Base-by-base conservation (phyloP, 2,329 filamentous ascomycete genomes). In the Falciphora oryzae region DNA sequence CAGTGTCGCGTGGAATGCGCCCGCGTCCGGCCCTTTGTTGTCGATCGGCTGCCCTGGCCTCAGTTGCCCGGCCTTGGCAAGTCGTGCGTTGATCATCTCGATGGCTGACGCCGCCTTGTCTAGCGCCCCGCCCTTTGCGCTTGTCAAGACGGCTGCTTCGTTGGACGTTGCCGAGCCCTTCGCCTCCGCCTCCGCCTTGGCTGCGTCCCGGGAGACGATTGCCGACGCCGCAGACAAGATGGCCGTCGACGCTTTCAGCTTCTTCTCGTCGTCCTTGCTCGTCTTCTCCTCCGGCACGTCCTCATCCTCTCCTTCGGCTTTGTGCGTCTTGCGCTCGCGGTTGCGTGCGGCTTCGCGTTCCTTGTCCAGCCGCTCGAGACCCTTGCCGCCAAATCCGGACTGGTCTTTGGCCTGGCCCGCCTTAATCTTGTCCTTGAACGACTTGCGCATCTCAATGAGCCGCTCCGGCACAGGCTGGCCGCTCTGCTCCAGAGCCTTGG, bases 21-120 rank as follows among this genome's bases (percentile, higher is more conserved):
- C 95, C 3, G 95, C 95, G 76, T 99, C 95, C 0, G 95, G 95
- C 1, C 95, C 95, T 77, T 97, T 97, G 80, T 99, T 99, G 80
- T 99, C 95, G 74, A 97, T 96, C 10, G 95, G 93, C 67, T 96
- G 93, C 18, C 95, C 95, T 4, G 92, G 90, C 66, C 95, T 90
- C 71, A 97, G 89, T 74, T 95, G 90, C 50, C 93, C 93, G 44
- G 92, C 92, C 70, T 92, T 92, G 72, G 92, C 94, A 56, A 99
- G 84, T 69, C 95, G 92, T 67, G 89, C 89, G 75, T 97, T 93
- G 78, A 99, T 97, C 75, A 89, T 90, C 70, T 89, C 92, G 70
- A 95, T 93, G 6, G 94, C 94, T n/a, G 91, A 91, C 66, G 90
- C 90, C 66, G 95, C 94, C 79, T 91, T 92, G 77, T 96, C 92